These are phyloP conservation scores for Fonsecaea pedrosoi DNA, from an alignment of 2,329 filamentous ascomycete genomes.

Conservation along the genomic window DNA sequence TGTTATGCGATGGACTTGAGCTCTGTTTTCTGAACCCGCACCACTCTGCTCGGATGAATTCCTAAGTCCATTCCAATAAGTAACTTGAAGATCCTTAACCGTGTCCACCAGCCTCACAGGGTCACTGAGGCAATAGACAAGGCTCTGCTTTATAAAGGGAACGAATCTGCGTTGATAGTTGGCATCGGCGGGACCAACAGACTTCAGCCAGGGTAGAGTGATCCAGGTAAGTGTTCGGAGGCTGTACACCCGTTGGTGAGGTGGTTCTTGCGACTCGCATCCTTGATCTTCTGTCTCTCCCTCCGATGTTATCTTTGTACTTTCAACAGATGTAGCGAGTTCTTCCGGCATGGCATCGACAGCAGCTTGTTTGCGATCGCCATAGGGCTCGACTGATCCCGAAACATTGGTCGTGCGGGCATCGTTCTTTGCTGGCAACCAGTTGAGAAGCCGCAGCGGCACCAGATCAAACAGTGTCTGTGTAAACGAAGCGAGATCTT, in stretches of 20 bases:
- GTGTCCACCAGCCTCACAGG: slow-evolving; percentile 50
- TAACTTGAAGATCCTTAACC: slow-evolving; percentile 42
- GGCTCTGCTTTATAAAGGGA: slow-evolving; percentile 53
- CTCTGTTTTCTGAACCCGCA: neutral
- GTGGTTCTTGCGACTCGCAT: neutral
- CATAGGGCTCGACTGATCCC: neutral
- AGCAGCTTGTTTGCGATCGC: neutral
- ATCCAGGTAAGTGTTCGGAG: slow-evolving; percentile 29
- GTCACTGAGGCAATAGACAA: slow-evolving; percentile 53
- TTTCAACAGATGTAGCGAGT: neutral
- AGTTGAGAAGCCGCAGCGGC: slow-evolving; percentile 54
- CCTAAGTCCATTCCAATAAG: slow-evolving; percentile 6
- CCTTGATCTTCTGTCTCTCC: neutral
- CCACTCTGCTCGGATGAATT: neutral
- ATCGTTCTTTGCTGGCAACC: slow-evolving; percentile 49
- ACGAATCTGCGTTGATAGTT: slow-evolving; percentile 30
- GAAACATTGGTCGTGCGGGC: slow-evolving; percentile 38
- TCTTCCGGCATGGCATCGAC: neutral
- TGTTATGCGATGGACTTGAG: neutral
- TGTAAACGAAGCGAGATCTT: slow-evolving; percentile 67
- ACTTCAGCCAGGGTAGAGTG: slow-evolving; percentile 26
- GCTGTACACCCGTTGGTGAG: slow-evolving; percentile 14
- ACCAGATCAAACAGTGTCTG: slow-evolving; percentile 63
- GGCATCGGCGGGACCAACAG: neutral
- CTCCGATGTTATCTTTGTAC: neutral